phyloP scores from a whole-genome alignment of 2,329 filamentous ascomycete genomes.

The Sclerotinia spermophila region DNA sequence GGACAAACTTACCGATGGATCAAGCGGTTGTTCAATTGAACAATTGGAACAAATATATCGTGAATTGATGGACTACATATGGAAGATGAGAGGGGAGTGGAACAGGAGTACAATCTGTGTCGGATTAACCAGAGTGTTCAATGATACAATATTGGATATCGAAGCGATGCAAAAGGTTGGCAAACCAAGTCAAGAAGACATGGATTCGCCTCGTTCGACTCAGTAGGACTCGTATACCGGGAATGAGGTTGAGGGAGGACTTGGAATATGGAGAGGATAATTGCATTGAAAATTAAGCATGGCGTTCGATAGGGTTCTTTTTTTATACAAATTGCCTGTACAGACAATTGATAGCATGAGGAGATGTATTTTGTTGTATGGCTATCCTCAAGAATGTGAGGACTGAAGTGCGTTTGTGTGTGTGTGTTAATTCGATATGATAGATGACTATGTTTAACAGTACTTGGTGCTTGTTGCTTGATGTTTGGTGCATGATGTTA shows the following conservation, averaged over 20 bases:
- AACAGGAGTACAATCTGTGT: conserved; percentile 73
- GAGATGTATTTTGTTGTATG: conserved; percentile 11
- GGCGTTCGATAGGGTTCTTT: neutral
- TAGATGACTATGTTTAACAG: conserved; percentile 12
- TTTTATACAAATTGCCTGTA: conserved; percentile 3
- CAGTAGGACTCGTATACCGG: neutral
- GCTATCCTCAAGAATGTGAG: neutral
- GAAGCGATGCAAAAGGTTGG: conserved; percentile 39
- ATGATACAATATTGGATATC: conserved; percentile 69
- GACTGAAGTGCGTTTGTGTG: neutral
- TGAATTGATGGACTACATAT: conserved; percentile 85
- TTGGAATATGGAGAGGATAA: conserved; percentile 1
- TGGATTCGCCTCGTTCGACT: neutral
- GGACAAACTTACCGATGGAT: conserved; percentile 28
- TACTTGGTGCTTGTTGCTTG: no score
- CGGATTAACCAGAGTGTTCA: conserved; percentile 66
- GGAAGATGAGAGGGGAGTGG: conserved; percentile 74
- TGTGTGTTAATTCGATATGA: conserved; percentile 12
- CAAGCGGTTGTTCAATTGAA: conserved; percentile 59
- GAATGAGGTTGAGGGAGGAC: neutral
- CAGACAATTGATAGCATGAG: neutral
- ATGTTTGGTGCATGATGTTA: neutral
- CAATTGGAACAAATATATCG: conserved; percentile 93
- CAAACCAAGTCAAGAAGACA: conserved; percentile 28
- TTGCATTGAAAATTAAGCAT: conserved; percentile 1